phyloP scores from a whole-genome alignment of 257 asterid genomes.

The Solanum pimpinellifolium region DNA sequence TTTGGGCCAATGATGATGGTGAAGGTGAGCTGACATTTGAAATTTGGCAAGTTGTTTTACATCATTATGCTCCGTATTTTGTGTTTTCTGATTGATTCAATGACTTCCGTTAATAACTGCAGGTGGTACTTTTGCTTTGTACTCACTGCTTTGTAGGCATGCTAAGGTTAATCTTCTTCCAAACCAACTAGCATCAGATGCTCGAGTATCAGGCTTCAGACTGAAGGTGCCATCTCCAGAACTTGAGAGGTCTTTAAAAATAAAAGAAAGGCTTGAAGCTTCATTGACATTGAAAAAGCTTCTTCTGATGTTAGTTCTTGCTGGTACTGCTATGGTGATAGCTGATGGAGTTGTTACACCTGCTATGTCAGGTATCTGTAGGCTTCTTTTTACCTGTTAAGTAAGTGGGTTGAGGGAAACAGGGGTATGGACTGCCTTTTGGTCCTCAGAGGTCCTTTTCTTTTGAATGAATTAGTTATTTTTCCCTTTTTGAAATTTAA shows the following conservation, averaged over 20 bases:
- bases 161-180: slow-evolving; percentile 98
- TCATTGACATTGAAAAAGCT: slow-evolving; percentile 79
- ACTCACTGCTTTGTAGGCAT: slow-evolving; percentile 94
- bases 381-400: not conserved
- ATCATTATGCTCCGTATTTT: not conserved
- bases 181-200: slow-evolving; percentile 86
- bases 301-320: slow-evolving; percentile 85
- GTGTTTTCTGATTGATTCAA: not conserved
- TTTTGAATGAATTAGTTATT: not conserved
- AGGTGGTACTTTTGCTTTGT: slow-evolving; percentile 99
- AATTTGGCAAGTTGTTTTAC: not conserved
- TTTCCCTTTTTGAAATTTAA: slow-evolving; percentile 3
- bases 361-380: slow-evolving; percentile 83
- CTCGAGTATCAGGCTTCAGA: slow-evolving; percentile 88
- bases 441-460: not conserved
- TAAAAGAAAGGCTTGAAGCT: slow-evolving; percentile 90
- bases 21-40: slow-evolving; percentile 53
- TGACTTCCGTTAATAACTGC: slow-evolving; percentile 24
- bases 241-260: slow-evolving; percentile 90
- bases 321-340: slow-evolving; percentile 99
- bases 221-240: slow-evolving; percentile 97
- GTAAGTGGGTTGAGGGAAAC: not conserved
- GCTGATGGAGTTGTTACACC: slow-evolving; percentile 99
- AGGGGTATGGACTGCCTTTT: not conserved
- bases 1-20: slow-evolving; percentile 99